phyloP scores from a whole-genome alignment of 2,329 filamentous ascomycete genomes.

The Aspergillus sp. region DNA sequence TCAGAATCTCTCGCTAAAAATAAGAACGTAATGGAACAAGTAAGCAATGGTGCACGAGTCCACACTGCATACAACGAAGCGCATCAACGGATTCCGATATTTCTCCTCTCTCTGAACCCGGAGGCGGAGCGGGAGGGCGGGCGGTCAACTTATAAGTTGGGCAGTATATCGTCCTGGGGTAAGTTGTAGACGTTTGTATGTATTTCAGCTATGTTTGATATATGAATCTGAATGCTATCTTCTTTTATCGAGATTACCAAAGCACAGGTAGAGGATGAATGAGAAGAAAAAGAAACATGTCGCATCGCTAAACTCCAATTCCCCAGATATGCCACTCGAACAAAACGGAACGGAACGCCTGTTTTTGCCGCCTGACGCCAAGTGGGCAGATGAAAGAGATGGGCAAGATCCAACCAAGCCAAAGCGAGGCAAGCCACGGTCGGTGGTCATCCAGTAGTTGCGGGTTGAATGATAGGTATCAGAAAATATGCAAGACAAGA shows the following conservation, averaged over 20 bases:
- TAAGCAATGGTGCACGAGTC: neutral
- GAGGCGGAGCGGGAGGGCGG: conserved; percentile 8
- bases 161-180: neutral
- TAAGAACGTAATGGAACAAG: neutral
- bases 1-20: neutral
- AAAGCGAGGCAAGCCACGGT: neutral
- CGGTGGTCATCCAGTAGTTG: neutral
- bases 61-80: neutral
- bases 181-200: neutral
- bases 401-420: neutral
- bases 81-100: neutral
- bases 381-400: neutral
- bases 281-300: neutral
- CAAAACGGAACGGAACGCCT: conserved; percentile 18
- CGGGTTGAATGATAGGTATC: neutral
- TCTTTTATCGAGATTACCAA: neutral
- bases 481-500: neutral
- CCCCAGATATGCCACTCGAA: conserved; percentile 22
- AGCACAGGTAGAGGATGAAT: conserved; percentile 7
- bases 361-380: conserved; percentile 20
- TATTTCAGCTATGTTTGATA: neutral
- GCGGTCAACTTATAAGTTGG: conserved; percentile 8
- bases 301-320: conserved; percentile 27
- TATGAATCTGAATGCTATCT: neutral
- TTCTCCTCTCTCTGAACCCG: conserved; percentile 15